Evolutionary conservation across 352 stramenopile species (phyloP), one percentile per base, ranked within the genome.

Genomic region (Pythium vanterpoolii): DNA sequence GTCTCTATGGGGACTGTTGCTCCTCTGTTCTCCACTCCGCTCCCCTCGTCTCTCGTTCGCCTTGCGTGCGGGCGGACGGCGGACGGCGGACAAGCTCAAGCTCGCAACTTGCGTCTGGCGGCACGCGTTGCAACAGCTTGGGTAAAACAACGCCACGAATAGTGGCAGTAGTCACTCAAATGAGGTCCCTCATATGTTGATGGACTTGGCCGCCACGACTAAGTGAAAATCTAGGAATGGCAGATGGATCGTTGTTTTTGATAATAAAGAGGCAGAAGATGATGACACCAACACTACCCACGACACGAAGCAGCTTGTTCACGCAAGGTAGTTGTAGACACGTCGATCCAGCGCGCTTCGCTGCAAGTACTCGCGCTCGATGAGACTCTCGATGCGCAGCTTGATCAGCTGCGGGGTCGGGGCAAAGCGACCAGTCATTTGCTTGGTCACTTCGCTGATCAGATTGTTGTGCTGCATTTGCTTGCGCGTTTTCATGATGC

Each of bases 361-460:
- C 69, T 99, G 93, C 40, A 99, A 77, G 75, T 99, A 99, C 73
- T 99, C 97, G 51, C 97, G 86, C 68, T 99, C 97, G 63, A 99
- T 99, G 18, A 99, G 84, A 62, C 89, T 97, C 74, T 99, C 97
- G 57, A 99, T 98, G 39, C 97, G 85, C 57, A 98, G 96, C 85
- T 99, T 99, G 75, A 99, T 96, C 56, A 98, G 92, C 56, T 98
- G 86, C 4, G 94, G 94, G 21, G 90, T 79, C 16, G 96, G 96
- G 5, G 93, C 84, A 72, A 99, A 99, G 46, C 96, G 88, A 23
- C 93, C 72, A 14, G 73, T 74, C 73, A 96, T 90, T 57, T 96
- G 86, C 6, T 79, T 76, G 18, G 87, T 94, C 21, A 97, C 79
- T 71, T 98, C 93, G 21, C 81, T 83, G 58, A 98, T 95, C 49